These are phyloP conservation scores for Pseudophaeomoniella oleicola DNA, from an alignment of 2,329 filamentous ascomycete species.

Conservation along the genomic window DNA sequence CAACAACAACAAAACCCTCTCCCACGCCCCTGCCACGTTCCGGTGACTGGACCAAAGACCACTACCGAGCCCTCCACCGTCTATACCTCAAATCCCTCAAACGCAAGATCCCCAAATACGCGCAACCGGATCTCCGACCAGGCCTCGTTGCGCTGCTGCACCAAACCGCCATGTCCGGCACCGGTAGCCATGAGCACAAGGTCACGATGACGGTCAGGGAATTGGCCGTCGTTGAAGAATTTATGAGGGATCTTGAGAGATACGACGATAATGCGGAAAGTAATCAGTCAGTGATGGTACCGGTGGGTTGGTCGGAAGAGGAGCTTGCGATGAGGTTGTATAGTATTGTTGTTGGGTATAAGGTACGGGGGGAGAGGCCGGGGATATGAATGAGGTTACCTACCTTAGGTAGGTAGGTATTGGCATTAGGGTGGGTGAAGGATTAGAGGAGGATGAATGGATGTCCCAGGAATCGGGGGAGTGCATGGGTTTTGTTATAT, in stretches of 20 bases:
- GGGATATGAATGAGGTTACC: slow-evolving; percentile 7
- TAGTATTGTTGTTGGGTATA: slow-evolving; percentile 31
- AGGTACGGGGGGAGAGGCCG: slow-evolving; percentile 25
- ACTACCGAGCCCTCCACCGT: slow-evolving; percentile 8
- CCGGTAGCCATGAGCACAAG: background rate
- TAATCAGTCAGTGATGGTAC: slow-evolving; percentile 17
- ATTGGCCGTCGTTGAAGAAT: slow-evolving; percentile 14
- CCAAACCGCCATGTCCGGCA: background rate
- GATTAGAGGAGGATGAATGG: too few relatives aligned
- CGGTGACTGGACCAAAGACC: background rate
- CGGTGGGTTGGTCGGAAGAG: slow-evolving; percentile 27
- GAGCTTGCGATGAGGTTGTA: slow-evolving; percentile 28
- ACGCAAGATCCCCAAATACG: slow-evolving; percentile 8
- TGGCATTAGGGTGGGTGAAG: too few relatives aligned
- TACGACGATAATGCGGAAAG: slow-evolving; percentile 1
- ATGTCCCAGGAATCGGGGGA: too few relatives aligned
- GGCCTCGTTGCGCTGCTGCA: slow-evolving; percentile 2
- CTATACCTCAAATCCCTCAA: slow-evolving; percentile 12
- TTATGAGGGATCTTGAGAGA: slow-evolving; percentile 11
- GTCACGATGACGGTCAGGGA: slow-evolving; percentile 5
- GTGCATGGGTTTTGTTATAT: too few relatives aligned
- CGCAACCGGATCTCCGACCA: slow-evolving; percentile 8
- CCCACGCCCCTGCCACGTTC: background rate
- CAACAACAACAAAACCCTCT: background rate
- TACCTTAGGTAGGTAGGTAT: too few relatives aligned